Evolutionary conservation across 257 asterid species (phyloP), one percentile per base, ranked within the genome.

Genomic region (Solanum chiquidenum): DNA sequence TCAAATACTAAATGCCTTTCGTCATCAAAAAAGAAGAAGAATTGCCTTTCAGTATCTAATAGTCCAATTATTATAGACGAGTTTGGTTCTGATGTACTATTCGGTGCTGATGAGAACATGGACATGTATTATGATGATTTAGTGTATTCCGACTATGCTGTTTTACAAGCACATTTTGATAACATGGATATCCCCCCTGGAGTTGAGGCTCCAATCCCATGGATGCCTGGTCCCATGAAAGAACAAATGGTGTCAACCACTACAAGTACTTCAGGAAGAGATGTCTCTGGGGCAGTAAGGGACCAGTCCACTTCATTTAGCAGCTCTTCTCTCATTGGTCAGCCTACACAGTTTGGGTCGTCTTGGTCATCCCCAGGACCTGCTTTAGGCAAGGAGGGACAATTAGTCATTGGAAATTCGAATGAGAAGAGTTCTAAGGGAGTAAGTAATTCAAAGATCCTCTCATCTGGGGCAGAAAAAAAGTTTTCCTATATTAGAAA

Each of bases 111-210:
- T 88, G 95, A 92, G 38, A 89, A 93, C 91, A 66, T 88, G n/a
- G 95, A 92, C 55, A 74, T 92, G 89, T 92, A 88, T 90, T 90
- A 88, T 87, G 98, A 93, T 35, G 95, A 94, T 69, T 87, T 90
- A 84, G 7, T 89, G 25, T 90, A 37, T 82, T 97, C 93, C 52
- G 88, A 83, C 21, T 89, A 87, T 89, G 83, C 91, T 46, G 85
- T 80, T 89, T 82, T 92, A 90, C 93, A 93, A 87, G 90, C 98
- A 16, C 94, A 91, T 87, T 95, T 94, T 85, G 98, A 96, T 88
- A 90, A 90, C 87, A 91, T 93, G 94, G 97, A 92, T 89, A 93
- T 94, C 79, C 98, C 98, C 42, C 92, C 98, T 52, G 98, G 98
- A 29, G 92, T 94, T 60, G 98, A 95, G 95, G 95, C 91, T 23